Base-by-base conservation (phyloP, 495 filamentous ascomycete species). In the Aspergillus cavernicola region DNA sequence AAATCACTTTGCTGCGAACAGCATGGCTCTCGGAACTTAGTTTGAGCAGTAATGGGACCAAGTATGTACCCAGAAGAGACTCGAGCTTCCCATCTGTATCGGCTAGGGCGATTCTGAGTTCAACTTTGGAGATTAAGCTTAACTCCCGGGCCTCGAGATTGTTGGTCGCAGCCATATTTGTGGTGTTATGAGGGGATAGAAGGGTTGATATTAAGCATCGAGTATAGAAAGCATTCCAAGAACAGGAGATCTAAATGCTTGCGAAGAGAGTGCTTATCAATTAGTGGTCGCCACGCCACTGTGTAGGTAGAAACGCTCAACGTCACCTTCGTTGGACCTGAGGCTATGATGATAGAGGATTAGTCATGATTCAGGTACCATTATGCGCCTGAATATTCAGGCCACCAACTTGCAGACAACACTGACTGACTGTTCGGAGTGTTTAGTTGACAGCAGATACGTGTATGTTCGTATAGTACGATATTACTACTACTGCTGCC, bases 31-130 rank as follows among this genome's bases (percentile, higher is more conserved):
- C 86, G 29, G 90, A 95, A 13, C 77, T 82, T 16, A 95, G 81
- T 63, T 96, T 97, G 47, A 96, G 75, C 18, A 98, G 74, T 29
- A 97, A 63, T 1, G 92, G 85, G 2, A 87, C 69, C n/a, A 97
- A 72, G 57, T 92, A 96, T 10, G 79, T 84, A 53, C 85, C 81
- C 22, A 98, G 77, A 6, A 91, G 75, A 22, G 82, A 66, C 61
- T 90, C 82, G 5, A 98, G 78, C 68, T 90, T 92, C 52, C 78
- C 74, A 56, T 95, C 92, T n/a, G 88, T 81, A 52, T 90, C 85
- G 13, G 88, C 84, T 45, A 89, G 76, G n/a, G 93, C 88, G 52
- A 98, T 90, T 38, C 85, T 82, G 63, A 95, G 86, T 66, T 96
- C 90, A 42, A 97, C 88, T 62, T 95, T 95, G 59, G 88, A 88